These are phyloP conservation scores for Linnemannia hyalina DNA, from an alignment of 192 early-diverging fungal genomes.

Conservation along the genomic window DNA sequence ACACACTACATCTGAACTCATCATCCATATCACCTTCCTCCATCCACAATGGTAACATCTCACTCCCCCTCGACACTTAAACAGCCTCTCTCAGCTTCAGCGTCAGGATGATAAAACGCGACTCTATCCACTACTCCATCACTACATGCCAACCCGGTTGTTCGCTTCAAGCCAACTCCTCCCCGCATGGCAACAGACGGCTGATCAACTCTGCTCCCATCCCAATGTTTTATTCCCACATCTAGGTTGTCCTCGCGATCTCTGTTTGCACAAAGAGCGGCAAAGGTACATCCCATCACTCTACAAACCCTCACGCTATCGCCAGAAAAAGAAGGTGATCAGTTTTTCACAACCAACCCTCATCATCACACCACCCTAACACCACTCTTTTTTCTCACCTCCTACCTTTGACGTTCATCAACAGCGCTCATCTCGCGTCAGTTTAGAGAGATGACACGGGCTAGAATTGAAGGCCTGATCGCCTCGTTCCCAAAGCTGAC, in stretches of 20 bases:
- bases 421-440: conserved; percentile 92
- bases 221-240: background rate
- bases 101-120: conserved; percentile 1
- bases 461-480: conserved; percentile 96
- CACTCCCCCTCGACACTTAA: background rate
- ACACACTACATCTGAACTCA: background rate
- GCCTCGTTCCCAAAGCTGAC: conserved; percentile 98
- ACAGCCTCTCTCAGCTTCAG: background rate
- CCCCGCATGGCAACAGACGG: background rate
- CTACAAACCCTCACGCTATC: background rate
- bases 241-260: conserved; percentile 91
- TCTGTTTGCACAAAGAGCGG: conserved; percentile 93
- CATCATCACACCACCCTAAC: background rate
- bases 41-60: background rate
- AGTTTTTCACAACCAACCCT: background rate
- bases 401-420: background rate
- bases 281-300: conserved; percentile 76
- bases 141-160: background rate
- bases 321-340: background rate
- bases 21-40: background rate
- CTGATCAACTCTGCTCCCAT: background rate
- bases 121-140: background rate
- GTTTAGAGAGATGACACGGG: conserved; percentile 96
- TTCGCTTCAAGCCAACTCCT: background rate
- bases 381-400: background rate